Evolutionary conservation across 202 grass and related monocot genomes (phyloP), one percentile per base, ranked within the genome.

Genomic region (Panicum virgatum): DNA sequence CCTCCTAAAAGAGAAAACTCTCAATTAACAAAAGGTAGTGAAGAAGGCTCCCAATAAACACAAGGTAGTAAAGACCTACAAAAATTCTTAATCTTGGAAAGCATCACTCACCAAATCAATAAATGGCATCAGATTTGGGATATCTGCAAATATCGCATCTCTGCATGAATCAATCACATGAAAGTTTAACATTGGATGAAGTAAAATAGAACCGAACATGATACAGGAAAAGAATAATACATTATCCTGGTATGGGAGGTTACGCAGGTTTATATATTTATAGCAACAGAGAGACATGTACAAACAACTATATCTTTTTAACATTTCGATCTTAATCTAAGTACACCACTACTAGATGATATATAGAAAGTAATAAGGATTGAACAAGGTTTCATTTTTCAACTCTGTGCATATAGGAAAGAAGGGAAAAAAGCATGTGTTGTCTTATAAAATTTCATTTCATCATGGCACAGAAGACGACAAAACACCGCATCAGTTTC

Each of bases 1-100:
- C 92, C 72, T 92, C 92, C 96, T 99, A 85, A 81, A 85, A 88
- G 36, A 92, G 37, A 85, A 23, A 36, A 20, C n/a, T 37, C 54
- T 79, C 69, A 22, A 79, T 88, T 29, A 84, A 82, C 48, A 74
- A 12, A 83, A 73, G 46, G 47, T 25, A 77, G 39, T 48, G 32
- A 34, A 92, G 37, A 85, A 23, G 43, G 26, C 27, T 37, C 54
- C 69, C 69, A 22, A 79, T 88, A 22, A 84, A 82, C 39, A 74
- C 12, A 83, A 73, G 46, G 47, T 20, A 77, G 46, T 48, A 36
- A 68, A 20, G 78, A 90, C 22, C 14, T 54, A 44, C 53, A 46
- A 32, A 80, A 80, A 80, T 12, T 72, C 7, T 38, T 68, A 80
- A 75, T 4, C 26, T 79, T 79, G 52, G 16, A 66, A 38, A 71